Conservation (phyloP, 148 eudicot genomes). For the Agrostemma githago region DNA sequence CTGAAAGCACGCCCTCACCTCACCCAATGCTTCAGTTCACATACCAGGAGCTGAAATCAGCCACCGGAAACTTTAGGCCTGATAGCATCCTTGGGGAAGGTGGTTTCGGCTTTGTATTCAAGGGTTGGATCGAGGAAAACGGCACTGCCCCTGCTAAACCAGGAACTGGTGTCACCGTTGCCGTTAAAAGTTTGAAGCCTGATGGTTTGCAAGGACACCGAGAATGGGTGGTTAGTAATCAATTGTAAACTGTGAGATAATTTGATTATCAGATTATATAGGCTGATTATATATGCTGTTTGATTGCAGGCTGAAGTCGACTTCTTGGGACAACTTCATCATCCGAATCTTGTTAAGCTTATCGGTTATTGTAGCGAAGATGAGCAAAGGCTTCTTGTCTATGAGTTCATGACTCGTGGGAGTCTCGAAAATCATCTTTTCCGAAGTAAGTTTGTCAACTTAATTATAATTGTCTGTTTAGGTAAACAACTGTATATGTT, state of each 20-base stretch:
- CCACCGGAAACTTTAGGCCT: conserved; percentile 93
- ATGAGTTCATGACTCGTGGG: conserved; percentile 97
- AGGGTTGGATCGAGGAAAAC: conserved; percentile 97
- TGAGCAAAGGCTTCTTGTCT: conserved; percentile 92
- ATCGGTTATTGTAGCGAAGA: conserved; percentile 91
- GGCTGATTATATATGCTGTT: conserved; percentile 19
- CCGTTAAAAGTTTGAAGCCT: conserved; percentile 89
- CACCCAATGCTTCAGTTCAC: conserved; percentile 71
- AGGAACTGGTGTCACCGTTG: conserved; percentile 87
- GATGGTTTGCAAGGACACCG: conserved; percentile 97
- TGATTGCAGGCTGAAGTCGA: conserved; percentile 84
- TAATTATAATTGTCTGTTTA: conserved; percentile 7
- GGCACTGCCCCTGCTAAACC: conserved; percentile 92
- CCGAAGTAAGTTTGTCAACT: conserved; percentile 55
- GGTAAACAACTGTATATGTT: neutral
- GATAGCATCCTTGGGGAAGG: conserved; percentile 98
- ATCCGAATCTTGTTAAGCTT: conserved; percentile 93
- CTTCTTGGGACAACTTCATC: conserved; percentile 95
- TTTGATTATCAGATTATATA: conserved; percentile 3
- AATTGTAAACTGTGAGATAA: conserved; percentile 16
- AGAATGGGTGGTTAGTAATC: conserved; percentile 98
- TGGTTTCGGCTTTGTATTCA: conserved; percentile 90
- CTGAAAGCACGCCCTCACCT: conserved; percentile 34
- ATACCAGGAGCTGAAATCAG: conserved; percentile 82
- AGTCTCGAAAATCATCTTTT: conserved; percentile 99